Base-by-base conservation (phyloP, 805 yeast genomes). In the Myxozyma neotropica region DNA sequence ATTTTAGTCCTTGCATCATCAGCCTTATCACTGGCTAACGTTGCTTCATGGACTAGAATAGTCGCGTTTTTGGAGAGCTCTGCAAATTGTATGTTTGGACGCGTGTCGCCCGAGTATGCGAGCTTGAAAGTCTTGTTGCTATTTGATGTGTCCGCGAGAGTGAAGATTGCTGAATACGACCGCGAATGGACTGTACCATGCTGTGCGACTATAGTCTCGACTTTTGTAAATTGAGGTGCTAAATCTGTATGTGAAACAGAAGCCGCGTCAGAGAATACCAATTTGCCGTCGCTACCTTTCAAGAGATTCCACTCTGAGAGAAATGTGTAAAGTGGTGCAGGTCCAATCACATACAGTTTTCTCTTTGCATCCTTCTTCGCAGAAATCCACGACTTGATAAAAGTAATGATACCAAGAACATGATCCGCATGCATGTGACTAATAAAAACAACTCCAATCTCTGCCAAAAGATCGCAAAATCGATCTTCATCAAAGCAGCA, bases 361-460 rank as follows among this genome's bases (percentile, higher is more conserved):
- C 17, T 13, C 19, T 48, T 47, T 17, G 23, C n/a, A 36, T 21
- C 19, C 40, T 3, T 74, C 68, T 10, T 72, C 63, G 4, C 57
- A 56, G 59, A 26, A 15, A 21, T 23, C 57, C 57, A 45, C 64
- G 83, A 83, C 43, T 79, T 77, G 29, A 94, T 76, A 3, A 94
- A 72, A 3, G 89, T 80, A 7, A 87, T 75, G 4, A 89, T 78
- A 0, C 99, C 99, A 40, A 94, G 75, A 72, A 93, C 97, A 72
- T 94, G 99, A 71, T 94, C 99, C 0, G 98, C 98, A 74, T 94
- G 99, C 68, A 94, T 77, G 77, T 94, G 99, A 67, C 96, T 87
- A 54, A 94, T 75, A 69, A 83, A 89, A 21, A 93, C 76, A 55
- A 89, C 58, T 31, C 80, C 75, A 57, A 91, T 73, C 67, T 91